Evolutionary conservation across 768 basidiomycete genomes (phyloP), one percentile per base, ranked within the genome.

Genomic region (Amylocystis lapponica): DNA sequence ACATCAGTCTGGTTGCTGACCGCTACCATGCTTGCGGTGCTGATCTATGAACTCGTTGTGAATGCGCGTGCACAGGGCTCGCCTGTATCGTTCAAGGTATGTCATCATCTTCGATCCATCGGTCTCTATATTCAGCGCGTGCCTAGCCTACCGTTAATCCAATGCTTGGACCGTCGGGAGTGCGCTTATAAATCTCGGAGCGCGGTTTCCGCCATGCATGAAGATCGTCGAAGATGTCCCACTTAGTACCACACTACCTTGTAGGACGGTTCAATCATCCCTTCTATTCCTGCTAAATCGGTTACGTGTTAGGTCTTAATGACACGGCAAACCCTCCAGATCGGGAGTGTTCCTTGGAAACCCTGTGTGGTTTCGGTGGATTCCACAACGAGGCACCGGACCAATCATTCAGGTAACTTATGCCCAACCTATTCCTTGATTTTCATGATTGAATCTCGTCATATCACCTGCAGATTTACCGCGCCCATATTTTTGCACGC

Each of bases 201-300:
- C 95, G 19, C 86, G 95, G 21, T 96, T 93, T 58, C 87, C 89
- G 12, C 86, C 93, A 0, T 95, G 92, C 54, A 94, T 94, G 87
- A 93, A 91, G 58, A 52, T 61, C 5, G 79, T 92, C 6, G 51
- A 63, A 23, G 71, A 64, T 9, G 62, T 89, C 10, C 73, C 81
- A 31, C 68, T 70, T 13, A 72, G 75, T 3, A 75, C 74, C 0
- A 58, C 60, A 14, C 65, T 88, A 35, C 72, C 76, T 41, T 89
- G 86, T 86, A n/a, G 46, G 36, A 46, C 48, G 34, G 43, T 50
- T 4, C 46, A 51, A 4, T 30, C n/a, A 9, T 17, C 8, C 17
- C 8, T 5, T 20, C 8, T 20, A 20, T 36, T 17, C 35, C 35
- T 9, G 19, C 16, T 17, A 9, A 12, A 19, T 41, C 33, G 27